Conservation (phyloP, 2,329 filamentous ascomycete species). For the Scolecobasidium constrictum region DNA sequence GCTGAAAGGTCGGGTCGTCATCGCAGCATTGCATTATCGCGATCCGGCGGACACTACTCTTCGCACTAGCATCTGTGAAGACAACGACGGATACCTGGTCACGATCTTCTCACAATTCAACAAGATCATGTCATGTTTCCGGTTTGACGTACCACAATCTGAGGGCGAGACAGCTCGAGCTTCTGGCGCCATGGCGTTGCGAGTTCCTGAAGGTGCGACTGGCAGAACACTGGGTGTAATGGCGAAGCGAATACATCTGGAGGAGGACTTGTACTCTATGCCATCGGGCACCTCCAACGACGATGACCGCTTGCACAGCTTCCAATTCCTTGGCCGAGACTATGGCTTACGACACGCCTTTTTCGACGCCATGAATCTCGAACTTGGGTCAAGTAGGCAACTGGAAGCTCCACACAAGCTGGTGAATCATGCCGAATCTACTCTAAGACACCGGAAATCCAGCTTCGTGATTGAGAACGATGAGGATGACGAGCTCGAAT, state of each 20-base stretch:
- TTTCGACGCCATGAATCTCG: not conserved
- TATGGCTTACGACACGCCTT: not conserved
- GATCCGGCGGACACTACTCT: constrained; percentile 42
- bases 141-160: constrained; percentile 2
- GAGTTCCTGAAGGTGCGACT: not conserved
- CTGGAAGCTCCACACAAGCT: not conserved
- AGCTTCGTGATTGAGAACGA: not conserved
- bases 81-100: constrained; percentile 2
- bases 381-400: not conserved
- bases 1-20: constrained; percentile 23
- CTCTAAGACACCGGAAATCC: not conserved
- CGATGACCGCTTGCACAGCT: not conserved
- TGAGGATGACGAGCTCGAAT: not conserved
- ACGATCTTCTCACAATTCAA: constrained; percentile 1
- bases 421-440: not conserved
- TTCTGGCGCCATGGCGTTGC: not conserved
- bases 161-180: not conserved
- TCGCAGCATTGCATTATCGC: constrained; percentile 44
- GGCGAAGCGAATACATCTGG: not conserved
- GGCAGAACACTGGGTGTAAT: not conserved
- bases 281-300: not conserved
- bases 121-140: constrained; percentile 1
- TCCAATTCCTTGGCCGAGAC: not conserved
- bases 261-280: not conserved
- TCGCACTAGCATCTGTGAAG: not conserved